Conservation (phyloP, 768 basidiomycete species). For the Tylopilus sp. region DNA sequence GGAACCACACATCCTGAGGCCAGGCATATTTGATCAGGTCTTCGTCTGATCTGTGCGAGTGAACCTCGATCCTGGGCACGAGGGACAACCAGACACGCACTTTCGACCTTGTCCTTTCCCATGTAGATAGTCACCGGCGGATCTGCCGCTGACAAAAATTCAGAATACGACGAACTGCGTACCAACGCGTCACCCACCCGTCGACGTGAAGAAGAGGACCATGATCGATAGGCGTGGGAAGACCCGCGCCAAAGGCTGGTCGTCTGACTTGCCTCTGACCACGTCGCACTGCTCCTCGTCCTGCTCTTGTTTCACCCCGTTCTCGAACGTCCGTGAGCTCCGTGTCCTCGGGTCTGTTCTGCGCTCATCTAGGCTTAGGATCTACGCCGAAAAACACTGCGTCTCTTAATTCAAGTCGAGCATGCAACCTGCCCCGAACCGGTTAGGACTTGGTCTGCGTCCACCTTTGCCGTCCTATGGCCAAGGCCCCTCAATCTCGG, state of each 20-base stretch:
- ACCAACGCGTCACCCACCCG: constrained; percentile 27
- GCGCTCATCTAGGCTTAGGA: neutral
- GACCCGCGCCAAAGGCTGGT: neutral
- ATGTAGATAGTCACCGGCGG: constrained; percentile 82
- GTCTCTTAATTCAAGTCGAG: constrained; percentile 2
- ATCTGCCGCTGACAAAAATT: constrained; percentile 41
- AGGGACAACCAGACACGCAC: constrained; percentile 44
- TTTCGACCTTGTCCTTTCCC: constrained; percentile 97
- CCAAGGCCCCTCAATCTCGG: constrained; percentile 89
- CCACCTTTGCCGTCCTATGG: constrained; percentile 84
- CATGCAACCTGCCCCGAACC: constrained; percentile 70
- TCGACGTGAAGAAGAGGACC: constrained; percentile 65
- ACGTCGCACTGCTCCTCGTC: neutral
- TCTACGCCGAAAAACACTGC: neutral
- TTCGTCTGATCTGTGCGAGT: constrained; percentile 63
- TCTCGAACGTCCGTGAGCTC: constrained; percentile 1
- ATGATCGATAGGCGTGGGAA: constrained; percentile 30
- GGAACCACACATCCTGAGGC: constrained; percentile 91
- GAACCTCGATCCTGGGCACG: constrained; percentile 6
- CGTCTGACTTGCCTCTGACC: neutral
- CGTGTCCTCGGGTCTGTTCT: neutral
- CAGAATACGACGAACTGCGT: neutral
- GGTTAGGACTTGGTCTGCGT: constrained; percentile 86
- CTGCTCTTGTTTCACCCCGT: too few species aligned
- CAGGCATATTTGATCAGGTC: constrained; percentile 91